phyloP scores from a whole-genome alignment of 257 asterid species.

The Anisodus tanguticus region DNA sequence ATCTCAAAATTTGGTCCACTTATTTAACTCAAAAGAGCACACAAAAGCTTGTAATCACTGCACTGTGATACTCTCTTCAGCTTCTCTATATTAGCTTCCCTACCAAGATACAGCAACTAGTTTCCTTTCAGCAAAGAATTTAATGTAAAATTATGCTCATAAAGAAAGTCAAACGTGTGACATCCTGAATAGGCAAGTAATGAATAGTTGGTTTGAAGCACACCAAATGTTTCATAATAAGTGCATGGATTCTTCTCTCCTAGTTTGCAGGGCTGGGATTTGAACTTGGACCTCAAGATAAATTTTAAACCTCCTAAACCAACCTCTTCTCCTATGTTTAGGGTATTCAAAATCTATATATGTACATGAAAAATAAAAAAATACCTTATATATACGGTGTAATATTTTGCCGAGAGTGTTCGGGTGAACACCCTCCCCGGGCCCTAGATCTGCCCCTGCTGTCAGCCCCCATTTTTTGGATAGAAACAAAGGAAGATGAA shows the following conservation, averaged over 20 bases:
- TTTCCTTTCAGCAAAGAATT: slow-evolving; percentile 1
- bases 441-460: too few relatives aligned
- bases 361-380: too few relatives aligned
- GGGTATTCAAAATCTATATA: too few relatives aligned
- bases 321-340: too few relatives aligned
- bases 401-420: too few relatives aligned
- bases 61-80: not conserved
- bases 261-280: not conserved
- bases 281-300: too few relatives aligned
- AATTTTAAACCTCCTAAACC: too few relatives aligned
- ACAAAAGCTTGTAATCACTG: not conserved
- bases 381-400: too few relatives aligned
- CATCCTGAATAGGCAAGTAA: not conserved
- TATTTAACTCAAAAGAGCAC: not conserved
- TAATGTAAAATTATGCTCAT: not conserved
- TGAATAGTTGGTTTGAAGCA: not conserved
- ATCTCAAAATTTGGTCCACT: not conserved
- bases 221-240: not conserved
- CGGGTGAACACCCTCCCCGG: too few relatives aligned
- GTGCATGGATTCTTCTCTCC: not conserved
- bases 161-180: slow-evolving; percentile 12
- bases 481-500: not conserved
- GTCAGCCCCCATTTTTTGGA: not conserved
- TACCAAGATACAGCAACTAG: not conserved
- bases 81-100: not conserved